phyloP scores from a whole-genome alignment of 805 yeast genomes.

The Kluyveromyces starmeri region DNA sequence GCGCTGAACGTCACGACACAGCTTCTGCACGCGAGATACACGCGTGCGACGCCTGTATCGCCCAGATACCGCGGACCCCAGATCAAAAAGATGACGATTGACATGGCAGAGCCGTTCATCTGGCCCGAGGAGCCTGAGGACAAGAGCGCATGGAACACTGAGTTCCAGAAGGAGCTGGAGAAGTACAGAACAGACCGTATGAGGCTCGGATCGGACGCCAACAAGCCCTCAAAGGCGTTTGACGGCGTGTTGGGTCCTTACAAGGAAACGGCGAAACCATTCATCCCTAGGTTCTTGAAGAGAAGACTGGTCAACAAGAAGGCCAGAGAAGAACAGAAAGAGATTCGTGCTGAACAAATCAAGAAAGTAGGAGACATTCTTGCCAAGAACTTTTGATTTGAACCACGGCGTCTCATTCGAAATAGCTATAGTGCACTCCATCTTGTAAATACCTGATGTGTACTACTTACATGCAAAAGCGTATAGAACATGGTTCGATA shows the following conservation, averaged over 20 bases:
- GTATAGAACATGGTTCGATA: no score
- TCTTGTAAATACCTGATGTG: no score
- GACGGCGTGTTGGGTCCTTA: conserved; percentile 57
- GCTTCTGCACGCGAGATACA: conserved; percentile 62
- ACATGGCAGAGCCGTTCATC: conserved; percentile 88
- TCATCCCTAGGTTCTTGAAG: conserved; percentile 43
- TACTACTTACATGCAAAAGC: no score
- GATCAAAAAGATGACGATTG: conserved; percentile 92
- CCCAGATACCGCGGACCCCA: conserved; percentile 74
- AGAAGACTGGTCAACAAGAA: conserved; percentile 40
- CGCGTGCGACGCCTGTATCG: conserved; percentile 46
- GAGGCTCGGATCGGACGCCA: conserved; percentile 54
- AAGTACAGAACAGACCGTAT: conserved; percentile 44
- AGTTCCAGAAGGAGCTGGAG: conserved; percentile 39
- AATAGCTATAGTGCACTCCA: no score
- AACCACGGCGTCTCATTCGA: no score
- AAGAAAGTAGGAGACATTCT: conserved; percentile 11
- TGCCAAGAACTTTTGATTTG: conserved; percentile 2
- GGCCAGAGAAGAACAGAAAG: conserved; percentile 17
- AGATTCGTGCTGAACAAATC: conserved; percentile 12
- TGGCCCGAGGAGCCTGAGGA: conserved; percentile 71
- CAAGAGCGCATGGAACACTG: conserved; percentile 34
- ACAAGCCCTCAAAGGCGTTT: conserved; percentile 62
- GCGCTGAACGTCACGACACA: conserved; percentile 86
- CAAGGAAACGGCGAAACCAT: conserved; percentile 55